Evolutionary conservation across 2,329 filamentous ascomycete genomes (phyloP).

Genomic region (Exophiala xenobiotica): DNA sequence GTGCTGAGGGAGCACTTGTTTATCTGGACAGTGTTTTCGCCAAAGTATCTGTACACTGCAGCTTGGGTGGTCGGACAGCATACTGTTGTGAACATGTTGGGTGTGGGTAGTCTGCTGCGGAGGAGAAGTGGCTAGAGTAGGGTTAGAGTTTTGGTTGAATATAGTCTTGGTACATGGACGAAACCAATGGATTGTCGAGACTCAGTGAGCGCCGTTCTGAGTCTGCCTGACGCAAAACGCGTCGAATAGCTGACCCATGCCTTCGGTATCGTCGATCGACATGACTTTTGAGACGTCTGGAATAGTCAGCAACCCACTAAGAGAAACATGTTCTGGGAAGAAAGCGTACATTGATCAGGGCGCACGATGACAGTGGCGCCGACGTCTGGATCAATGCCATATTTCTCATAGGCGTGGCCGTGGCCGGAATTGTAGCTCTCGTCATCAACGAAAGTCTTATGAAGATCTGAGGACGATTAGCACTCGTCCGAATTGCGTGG

Average conservation of each 20-base stretch:
- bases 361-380: slow-evolving; percentile 56
- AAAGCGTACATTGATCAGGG: slow-evolving; percentile 59
- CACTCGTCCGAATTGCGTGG: too few species aligned
- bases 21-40: slow-evolving; percentile 98
- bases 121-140: slow-evolving; percentile 1
- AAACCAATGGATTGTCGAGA: too few species aligned
- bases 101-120: slow-evolving; percentile 40
- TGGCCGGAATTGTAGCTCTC: slow-evolving; percentile 56
- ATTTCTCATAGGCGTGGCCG: slow-evolving; percentile 57
- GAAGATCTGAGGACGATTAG: too few species aligned
- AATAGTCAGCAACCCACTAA: neutral
- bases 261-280: slow-evolving; percentile 34
- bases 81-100: slow-evolving; percentile 65
- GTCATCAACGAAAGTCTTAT: slow-evolving; percentile 60
- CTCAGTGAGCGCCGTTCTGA: slow-evolving; percentile 10
- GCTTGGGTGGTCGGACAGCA: slow-evolving; percentile 86
- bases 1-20: slow-evolving; percentile 84
- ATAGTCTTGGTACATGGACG: too few species aligned
- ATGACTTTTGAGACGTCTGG: slow-evolving; percentile 44
- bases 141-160: too few species aligned
- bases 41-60: slow-evolving; percentile 90
- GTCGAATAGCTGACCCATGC: slow-evolving; percentile 39
- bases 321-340: neutral
- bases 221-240: slow-evolving; percentile 31
- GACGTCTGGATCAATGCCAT: slow-evolving; percentile 50